Conservation (phyloP, 2,329 filamentous ascomycete genomes). For the Chrysoporthe deuterocubensis region DNA sequence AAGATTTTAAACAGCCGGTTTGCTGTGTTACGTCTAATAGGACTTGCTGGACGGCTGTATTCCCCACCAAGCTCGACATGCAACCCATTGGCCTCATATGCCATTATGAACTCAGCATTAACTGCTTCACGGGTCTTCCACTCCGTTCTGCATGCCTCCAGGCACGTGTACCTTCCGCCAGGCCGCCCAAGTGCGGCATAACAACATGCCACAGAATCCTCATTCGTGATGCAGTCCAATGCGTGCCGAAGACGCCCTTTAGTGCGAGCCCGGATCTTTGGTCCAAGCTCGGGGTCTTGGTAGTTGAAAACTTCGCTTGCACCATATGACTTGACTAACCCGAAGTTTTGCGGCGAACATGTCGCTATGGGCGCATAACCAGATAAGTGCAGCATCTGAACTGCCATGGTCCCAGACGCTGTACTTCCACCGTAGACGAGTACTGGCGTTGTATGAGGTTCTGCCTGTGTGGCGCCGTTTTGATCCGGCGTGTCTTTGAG, state of each 20-base stretch:
- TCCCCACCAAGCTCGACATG: no score
- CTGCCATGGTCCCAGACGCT: conserved; percentile 6
- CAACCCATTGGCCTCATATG: no score
- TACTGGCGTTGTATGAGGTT: conserved; percentile 26
- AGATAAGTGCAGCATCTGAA: conserved; percentile 17
- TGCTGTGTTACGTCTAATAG: no score
- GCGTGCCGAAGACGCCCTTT: conserved; percentile 47
- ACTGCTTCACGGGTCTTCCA: neutral
- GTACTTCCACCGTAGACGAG: conserved; percentile 20
- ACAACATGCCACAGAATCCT: conserved; percentile 43
- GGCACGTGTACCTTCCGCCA: conserved; percentile 31
- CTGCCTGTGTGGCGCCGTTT: no score
- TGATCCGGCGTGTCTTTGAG: no score
- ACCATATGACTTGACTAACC: conserved; percentile 50
- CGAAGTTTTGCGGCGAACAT: conserved; percentile 50
- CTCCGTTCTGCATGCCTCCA: conserved; percentile 23
- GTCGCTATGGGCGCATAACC: conserved; percentile 24
- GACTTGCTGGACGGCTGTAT: no score
- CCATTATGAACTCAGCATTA: neutral
- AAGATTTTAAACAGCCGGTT: no score
- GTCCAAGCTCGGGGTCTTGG: conserved; percentile 46
- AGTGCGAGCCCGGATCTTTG: conserved; percentile 51
- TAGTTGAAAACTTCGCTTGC: conserved; percentile 56
- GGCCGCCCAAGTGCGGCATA: conserved; percentile 41
- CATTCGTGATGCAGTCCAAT: conserved; percentile 54